Evolutionary conservation across 768 basidiomycete genomes (phyloP).

Genomic region (Leucocoprinus leucothites): DNA sequence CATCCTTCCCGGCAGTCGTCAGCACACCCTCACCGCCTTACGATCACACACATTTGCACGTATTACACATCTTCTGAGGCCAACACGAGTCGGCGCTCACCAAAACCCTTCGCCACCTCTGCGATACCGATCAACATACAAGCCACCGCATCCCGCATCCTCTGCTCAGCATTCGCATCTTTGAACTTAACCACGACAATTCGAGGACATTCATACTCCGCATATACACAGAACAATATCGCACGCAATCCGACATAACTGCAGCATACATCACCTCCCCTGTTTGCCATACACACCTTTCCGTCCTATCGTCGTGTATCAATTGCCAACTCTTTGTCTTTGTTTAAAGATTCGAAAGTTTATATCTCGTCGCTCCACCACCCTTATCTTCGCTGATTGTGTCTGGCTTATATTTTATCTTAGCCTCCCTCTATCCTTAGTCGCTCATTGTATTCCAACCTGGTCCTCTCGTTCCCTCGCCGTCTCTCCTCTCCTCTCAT

Average conservation of each 20-base stretch:
- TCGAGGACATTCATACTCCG: too few relatives aligned
- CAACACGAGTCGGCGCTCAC: too few relatives aligned
- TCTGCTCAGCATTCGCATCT: too few relatives aligned
- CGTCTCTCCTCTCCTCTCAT: neutral
- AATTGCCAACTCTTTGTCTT: neutral
- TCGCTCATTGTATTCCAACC: conserved; percentile 4
- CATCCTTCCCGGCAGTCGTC: conserved; percentile 4
- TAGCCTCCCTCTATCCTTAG: conserved; percentile 1
- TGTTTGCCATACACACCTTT: too few relatives aligned
- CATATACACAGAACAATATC: too few relatives aligned
- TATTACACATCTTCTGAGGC: neutral
- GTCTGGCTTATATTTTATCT: neutral
- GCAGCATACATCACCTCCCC: too few relatives aligned
- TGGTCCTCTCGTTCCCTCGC: neutral
- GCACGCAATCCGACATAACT: too few relatives aligned
- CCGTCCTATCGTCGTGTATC: neutral
- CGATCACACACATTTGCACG: neutral
- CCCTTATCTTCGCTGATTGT: neutral
- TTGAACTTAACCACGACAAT: too few relatives aligned
- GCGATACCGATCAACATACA: neutral
- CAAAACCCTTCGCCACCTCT: neutral
- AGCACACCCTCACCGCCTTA: neutral
- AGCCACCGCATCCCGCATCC: too few relatives aligned
- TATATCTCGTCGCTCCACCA: too few relatives aligned
- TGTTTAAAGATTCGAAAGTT: too few relatives aligned